phyloP scores from a whole-genome alignment of 306 rosid genomes.

The Rosa chinensis region DNA sequence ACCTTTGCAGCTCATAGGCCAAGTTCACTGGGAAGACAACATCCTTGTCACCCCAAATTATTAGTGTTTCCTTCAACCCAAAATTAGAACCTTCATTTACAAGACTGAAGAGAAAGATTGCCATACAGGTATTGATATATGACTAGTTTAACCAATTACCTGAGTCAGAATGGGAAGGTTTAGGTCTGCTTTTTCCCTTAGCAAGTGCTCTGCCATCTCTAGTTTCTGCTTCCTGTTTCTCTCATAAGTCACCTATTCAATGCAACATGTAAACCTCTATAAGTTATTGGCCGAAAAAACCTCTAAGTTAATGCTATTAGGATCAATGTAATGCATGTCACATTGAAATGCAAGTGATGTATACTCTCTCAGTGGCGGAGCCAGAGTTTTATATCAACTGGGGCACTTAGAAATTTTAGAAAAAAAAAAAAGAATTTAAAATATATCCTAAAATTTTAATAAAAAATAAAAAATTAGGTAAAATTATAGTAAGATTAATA shows the following conservation, averaged over 20 bases:
- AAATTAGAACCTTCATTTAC: neutral
- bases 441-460: no score
- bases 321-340: neutral
- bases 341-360: neutral
- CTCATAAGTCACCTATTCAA: conserved; percentile 24
- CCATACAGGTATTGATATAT: neutral
- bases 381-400: no score
- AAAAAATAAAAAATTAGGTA: no score
- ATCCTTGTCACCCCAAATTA: conserved; percentile 52
- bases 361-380: neutral
- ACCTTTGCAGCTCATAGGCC: conserved; percentile 44
- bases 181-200: conserved; percentile 27
- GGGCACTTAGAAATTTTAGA: no score
- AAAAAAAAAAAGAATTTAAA: no score
- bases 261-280: neutral
- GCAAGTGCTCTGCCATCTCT: conserved; percentile 34
- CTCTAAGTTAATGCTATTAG: neutral
- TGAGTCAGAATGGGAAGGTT: conserved; percentile 36
- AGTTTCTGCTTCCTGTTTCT: conserved; percentile 31
- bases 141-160: conserved; percentile 10
- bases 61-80: conserved; percentile 36
- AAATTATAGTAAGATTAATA: no score
- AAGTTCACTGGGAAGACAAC: conserved; percentile 29
- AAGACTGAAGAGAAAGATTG: neutral
- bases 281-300: no score